These are phyloP conservation scores for Ceriops decandra DNA, from an alignment of 345 rosid species.

Conservation along the genomic window DNA sequence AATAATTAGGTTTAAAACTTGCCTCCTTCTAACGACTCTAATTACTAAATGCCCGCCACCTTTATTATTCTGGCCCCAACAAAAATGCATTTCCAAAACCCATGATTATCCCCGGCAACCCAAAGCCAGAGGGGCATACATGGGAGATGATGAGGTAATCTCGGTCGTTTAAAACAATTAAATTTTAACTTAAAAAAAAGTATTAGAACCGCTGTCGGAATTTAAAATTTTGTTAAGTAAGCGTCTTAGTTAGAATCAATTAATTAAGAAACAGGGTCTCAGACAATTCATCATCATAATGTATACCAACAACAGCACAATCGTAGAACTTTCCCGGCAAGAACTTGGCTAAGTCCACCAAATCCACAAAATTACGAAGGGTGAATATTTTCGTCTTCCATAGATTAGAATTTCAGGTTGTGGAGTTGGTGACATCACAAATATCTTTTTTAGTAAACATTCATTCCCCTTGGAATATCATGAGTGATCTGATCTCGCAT, in stretches of 20 bases:
- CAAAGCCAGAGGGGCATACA: neutral
- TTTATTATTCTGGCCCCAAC: neutral
- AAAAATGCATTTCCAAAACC: neutral
- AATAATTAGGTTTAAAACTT: no score
- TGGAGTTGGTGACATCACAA: constrained; percentile 41
- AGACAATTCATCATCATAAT: neutral
- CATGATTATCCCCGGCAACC: neutral
- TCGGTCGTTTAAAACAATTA: neutral
- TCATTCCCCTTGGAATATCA: constrained; percentile 1
- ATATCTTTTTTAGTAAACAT: constrained; percentile 28
- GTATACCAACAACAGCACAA: neutral
- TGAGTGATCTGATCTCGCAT: constrained; percentile 1
- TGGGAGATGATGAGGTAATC: neutral
- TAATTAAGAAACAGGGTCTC: neutral
- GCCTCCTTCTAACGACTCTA: neutral
- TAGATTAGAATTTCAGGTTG: neutral
- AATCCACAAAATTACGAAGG: neutral
- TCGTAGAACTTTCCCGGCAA: neutral
- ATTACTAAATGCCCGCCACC: neutral
- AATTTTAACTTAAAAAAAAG: no score
- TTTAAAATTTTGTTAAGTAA: no score
- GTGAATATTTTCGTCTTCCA: neutral
- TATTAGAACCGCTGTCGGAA: no score
- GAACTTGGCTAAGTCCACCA: neutral
- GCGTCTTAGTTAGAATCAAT: no score